These are phyloP conservation scores for Debaryomyces robertsiae DNA, from an alignment of 1,139 yeast species.

Conservation along the genomic window DNA sequence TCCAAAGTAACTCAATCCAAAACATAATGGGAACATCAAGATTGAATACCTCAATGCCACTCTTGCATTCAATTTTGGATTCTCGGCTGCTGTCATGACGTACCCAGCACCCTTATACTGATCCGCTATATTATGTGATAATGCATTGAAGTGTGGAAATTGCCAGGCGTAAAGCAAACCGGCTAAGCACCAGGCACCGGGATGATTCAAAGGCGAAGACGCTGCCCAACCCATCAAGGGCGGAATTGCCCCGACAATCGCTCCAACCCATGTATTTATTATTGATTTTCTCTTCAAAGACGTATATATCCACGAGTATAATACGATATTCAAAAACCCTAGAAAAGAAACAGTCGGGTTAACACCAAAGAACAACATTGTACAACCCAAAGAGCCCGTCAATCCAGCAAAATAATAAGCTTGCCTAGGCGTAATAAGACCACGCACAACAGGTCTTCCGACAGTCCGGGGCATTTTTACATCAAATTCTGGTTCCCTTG, in stretches of 20 bases:
- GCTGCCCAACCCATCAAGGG: slow-evolving; percentile 99
- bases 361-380: slow-evolving; percentile 74
- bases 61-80: slow-evolving; percentile 89
- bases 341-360: slow-evolving; percentile 80
- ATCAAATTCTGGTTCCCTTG: slow-evolving; percentile 90
- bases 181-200: slow-evolving; percentile 96
- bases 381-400: slow-evolving; percentile 71
- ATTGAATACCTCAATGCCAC: slow-evolving; percentile 89
- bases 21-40: slow-evolving; percentile 89
- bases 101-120: slow-evolving; percentile 94
- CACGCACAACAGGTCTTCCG: slow-evolving; percentile 88
- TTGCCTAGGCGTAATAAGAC: slow-evolving; percentile 69
- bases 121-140: slow-evolving; percentile 82
- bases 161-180: slow-evolving; percentile 95
- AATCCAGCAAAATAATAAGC: slow-evolving; percentile 80
- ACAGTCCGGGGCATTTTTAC: slow-evolving; percentile 86
- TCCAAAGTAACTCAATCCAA: slow-evolving; percentile 75
- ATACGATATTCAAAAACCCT: slow-evolving; percentile 74
- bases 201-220: slow-evolving; percentile 74
- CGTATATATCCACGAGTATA: slow-evolving; percentile 90
- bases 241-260: slow-evolving; percentile 96
- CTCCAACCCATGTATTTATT: slow-evolving; percentile 97
- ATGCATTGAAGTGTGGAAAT: slow-evolving; percentile 94
- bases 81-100: slow-evolving; percentile 93
- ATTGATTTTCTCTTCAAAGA: slow-evolving; percentile 84